Conservation (phyloP, 768 basidiomycete species). For the Filobasidium wieringae region DNA sequence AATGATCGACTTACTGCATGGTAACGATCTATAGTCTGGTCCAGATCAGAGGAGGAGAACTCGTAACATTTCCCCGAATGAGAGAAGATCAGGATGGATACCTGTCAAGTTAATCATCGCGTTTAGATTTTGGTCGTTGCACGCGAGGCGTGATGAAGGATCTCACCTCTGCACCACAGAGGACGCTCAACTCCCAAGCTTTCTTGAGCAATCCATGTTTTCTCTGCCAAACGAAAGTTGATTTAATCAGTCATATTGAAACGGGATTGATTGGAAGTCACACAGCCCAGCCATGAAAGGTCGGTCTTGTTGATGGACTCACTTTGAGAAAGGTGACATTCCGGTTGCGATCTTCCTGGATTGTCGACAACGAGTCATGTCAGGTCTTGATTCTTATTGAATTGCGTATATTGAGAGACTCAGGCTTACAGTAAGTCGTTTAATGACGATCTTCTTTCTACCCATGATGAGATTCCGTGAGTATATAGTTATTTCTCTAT, state of each 20-base stretch:
- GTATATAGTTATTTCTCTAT: too few relatives aligned
- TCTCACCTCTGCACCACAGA: conserved; percentile 34
- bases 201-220: conserved; percentile 40
- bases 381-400: neutral
- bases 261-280: neutral
- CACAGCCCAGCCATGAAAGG: too few relatives aligned
- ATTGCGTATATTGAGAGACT: neutral
- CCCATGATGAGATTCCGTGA: too few relatives aligned
- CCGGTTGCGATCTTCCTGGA: conserved; percentile 35
- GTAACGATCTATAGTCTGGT: conserved; percentile 31
- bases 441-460: conserved; percentile 37
- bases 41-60: conserved; percentile 33
- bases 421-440: conserved; percentile 29
- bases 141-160: neutral
- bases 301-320: too few relatives aligned
- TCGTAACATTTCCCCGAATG: conserved; percentile 33
- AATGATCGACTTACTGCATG: conserved; percentile 23
- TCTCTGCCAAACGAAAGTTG: conserved; percentile 15
- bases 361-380: neutral
- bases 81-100: conserved; percentile 34
- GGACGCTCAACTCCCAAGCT: conserved; percentile 37
- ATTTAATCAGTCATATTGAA: neutral
- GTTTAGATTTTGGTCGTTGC: neutral
- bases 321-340: conserved; percentile 38
- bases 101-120: neutral